Conservation (phyloP, 1,139 yeast species). For the Nakaseomyces glabratus region DNA sequence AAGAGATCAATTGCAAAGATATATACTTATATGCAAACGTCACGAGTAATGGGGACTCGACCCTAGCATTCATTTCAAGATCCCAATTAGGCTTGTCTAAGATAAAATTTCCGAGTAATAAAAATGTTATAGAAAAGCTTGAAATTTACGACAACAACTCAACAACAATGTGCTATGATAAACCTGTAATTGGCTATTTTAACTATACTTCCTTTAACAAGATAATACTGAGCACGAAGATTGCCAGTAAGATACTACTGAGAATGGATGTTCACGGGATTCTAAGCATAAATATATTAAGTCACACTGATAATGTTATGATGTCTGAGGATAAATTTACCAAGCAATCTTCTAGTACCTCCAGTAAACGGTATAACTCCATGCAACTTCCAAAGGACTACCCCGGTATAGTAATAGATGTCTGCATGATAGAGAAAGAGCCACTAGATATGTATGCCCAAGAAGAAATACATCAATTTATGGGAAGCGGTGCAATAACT, state of each 20-base stretch:
- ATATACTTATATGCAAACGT: slow-evolving; percentile 44
- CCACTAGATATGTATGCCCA: slow-evolving; percentile 19
- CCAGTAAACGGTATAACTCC: slow-evolving; percentile 10
- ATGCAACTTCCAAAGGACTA: slow-evolving; percentile 33
- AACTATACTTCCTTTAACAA: slow-evolving; percentile 47
- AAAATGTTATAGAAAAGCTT: slow-evolving; percentile 49
- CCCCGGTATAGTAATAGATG: slow-evolving; percentile 55
- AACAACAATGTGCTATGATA: slow-evolving; percentile 25
- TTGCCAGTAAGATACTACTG: slow-evolving; percentile 53
- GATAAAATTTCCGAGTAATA: slow-evolving; percentile 56
- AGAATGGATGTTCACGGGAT: slow-evolving; percentile 51
- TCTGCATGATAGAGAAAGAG: slow-evolving; percentile 47
- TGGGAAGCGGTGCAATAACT: no score
- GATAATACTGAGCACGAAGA: slow-evolving; percentile 44
- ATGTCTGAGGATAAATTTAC: slow-evolving; percentile 14
- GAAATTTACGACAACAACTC: slow-evolving; percentile 27
- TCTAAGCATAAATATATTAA: slow-evolving; percentile 31
- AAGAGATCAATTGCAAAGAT: slow-evolving; percentile 53
- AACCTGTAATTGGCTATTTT: slow-evolving; percentile 36
- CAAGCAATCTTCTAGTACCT: slow-evolving; percentile 18
- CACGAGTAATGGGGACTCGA: slow-evolving; percentile 20
- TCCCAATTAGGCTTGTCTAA: slow-evolving; percentile 61
- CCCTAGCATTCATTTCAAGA: slow-evolving; percentile 46
- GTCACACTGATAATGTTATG: slow-evolving; percentile 28
- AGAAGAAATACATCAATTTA: slow-evolving; percentile 19